phyloP scores from a whole-genome alignment of 2,329 filamentous ascomycete species.

The Calcarisporium arbuscula region DNA sequence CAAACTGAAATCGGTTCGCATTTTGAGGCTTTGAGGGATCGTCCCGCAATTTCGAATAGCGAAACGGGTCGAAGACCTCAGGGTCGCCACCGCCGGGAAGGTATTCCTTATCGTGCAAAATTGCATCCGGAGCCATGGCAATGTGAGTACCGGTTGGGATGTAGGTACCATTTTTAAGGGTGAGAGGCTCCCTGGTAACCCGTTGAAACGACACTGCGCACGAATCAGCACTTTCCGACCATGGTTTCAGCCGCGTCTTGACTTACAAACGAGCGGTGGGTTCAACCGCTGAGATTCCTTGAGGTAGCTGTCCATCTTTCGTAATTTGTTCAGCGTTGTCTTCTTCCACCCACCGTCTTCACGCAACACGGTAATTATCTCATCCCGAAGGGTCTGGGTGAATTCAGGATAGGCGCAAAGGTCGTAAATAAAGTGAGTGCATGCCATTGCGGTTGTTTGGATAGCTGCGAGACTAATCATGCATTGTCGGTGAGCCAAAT shows the following conservation, averaged over 20 bases:
- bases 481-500: background rate
- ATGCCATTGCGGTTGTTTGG: no score
- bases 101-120: background rate
- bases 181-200: background rate
- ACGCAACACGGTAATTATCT: slow-evolving; percentile 13
- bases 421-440: no score
- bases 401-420: slow-evolving; percentile 14
- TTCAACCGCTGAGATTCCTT: slow-evolving; percentile 20
- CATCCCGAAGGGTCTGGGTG: slow-evolving; percentile 14
- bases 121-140: background rate
- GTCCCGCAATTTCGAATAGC: background rate
- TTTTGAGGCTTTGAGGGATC: no score
- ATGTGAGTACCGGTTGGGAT: background rate
- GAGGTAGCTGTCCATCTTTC: slow-evolving; percentile 19
- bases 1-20: slow-evolving; percentile 38
- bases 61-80: background rate
- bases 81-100: slow-evolving; percentile 2
- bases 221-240: no score
- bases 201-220: background rate
- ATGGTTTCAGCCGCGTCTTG: no score
- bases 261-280: slow-evolving; percentile 12
- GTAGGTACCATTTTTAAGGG: background rate
- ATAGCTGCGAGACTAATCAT: background rate
- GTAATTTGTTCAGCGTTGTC: slow-evolving; percentile 14
- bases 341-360: slow-evolving; percentile 14